These are phyloP conservation scores for Aspergillus sergii DNA, from an alignment of 2,329 filamentous ascomycete species.

Conservation along the genomic window DNA sequence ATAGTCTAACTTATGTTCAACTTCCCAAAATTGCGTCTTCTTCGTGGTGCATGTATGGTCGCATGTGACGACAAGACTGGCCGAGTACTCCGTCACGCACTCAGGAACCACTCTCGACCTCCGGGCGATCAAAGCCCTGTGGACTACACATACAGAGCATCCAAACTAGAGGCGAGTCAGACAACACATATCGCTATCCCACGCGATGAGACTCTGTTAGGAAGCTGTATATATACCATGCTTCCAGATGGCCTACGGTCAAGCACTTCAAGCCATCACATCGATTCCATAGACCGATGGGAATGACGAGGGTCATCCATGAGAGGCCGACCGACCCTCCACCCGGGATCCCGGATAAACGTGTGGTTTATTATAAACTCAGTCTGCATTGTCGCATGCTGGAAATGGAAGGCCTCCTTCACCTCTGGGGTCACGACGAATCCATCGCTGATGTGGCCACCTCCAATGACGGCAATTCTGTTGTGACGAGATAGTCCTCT, in stretches of 20 bases:
- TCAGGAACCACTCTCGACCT: not conserved
- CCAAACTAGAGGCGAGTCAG: not conserved
- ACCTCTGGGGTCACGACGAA: too few species aligned
- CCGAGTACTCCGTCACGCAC: not conserved
- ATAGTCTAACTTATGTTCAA: not conserved
- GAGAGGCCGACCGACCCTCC: too few species aligned
- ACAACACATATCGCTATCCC: too few species aligned
- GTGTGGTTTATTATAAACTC: too few species aligned
- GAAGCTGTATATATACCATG: not conserved
- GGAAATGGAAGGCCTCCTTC: too few species aligned
- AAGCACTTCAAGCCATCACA: not conserved
- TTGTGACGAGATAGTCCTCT: too few species aligned
- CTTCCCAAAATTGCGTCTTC: not conserved
- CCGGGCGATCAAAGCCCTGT: too few species aligned
- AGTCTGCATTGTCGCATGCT: too few species aligned
- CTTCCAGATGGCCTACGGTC: not conserved
- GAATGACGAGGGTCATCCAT: too few species aligned
- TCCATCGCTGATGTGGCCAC: too few species aligned
- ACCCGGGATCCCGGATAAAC: too few species aligned
- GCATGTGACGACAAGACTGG: not conserved
- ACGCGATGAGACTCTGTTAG: not conserved
- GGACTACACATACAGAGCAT: not conserved
- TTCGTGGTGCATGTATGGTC: not conserved
- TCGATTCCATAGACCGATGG: not conserved
- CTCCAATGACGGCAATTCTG: too few species aligned